Percentiles rank a stretch among this genome's conserved stretches.
Conservation (phyloP, 192 early-diverging fungal species). For the Rhizoclosmatium sp. region DNA sequence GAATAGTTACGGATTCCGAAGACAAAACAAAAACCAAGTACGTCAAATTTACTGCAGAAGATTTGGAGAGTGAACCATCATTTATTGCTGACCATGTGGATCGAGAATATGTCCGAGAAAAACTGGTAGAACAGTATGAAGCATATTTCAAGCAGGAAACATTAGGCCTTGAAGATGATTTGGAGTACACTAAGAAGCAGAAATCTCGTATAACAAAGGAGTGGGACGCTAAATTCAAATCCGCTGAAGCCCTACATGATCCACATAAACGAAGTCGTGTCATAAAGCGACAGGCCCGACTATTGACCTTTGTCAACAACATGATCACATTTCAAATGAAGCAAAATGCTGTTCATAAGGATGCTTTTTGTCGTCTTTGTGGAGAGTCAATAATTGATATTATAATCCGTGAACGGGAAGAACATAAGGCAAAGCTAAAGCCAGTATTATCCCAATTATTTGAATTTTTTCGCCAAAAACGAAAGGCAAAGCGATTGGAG, state of each 20-base stretch:
- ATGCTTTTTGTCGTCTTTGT: background rate
- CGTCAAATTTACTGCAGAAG: background rate
- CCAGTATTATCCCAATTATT: background rate
- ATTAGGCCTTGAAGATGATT: background rate
- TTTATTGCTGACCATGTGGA: constrained; percentile 16
- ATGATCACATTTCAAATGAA: background rate
- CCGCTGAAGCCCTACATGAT: constrained; percentile 22
- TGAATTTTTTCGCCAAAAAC: background rate
- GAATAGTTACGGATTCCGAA: background rate
- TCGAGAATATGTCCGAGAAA: constrained; percentile 8
- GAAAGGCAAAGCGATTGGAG: background rate
- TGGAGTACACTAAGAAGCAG: background rate
- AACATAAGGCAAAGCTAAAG: background rate
- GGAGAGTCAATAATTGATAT: background rate
- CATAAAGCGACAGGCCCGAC: background rate
- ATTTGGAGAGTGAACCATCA: background rate
- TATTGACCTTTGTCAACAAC: background rate
- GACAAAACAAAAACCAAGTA: background rate
- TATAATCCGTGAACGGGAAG: background rate
- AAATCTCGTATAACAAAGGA: background rate
- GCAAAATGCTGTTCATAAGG: background rate
- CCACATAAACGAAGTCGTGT: background rate
- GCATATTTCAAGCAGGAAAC: background rate
- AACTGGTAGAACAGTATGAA: constrained; percentile 19
- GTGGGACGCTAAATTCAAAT: constrained; percentile 28